Percentiles rank a stretch among this genome's conserved stretches.
Evolutionary conservation across 2,329 filamentous ascomycete species (phyloP).

Genomic region (Nigrospora sphaerica): DNA sequence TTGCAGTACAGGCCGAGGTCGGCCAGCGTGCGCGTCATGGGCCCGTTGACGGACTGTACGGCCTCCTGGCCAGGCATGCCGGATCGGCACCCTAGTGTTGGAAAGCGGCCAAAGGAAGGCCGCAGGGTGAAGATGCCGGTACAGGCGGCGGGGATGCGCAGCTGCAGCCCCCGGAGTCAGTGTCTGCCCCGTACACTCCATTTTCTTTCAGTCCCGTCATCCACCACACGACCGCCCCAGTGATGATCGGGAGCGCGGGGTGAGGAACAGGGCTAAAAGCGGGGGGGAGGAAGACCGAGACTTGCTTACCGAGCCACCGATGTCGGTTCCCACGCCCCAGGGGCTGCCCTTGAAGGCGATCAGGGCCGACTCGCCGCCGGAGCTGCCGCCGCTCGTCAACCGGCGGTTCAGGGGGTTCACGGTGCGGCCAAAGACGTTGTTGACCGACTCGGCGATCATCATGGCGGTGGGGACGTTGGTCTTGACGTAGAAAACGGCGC

Average conservation of each 20-base stretch:
- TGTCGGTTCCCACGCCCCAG: conserved; percentile 38
- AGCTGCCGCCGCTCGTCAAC: conserved; percentile 57
- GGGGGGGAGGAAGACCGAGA: no score
- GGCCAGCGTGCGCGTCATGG: conserved; percentile 47
- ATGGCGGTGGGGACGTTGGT: conserved; percentile 55
- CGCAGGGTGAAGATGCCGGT: conserved; percentile 20
- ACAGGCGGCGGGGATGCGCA: conserved; percentile 24
- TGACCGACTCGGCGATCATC: conserved; percentile 63
- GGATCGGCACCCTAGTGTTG: conserved; percentile 43
- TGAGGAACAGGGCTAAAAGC: no score
- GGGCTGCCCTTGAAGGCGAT: conserved; percentile 51
- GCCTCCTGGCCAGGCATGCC: conserved; percentile 60
- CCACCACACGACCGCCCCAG: no score
- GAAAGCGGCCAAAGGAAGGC: conserved; percentile 50
- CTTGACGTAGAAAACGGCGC: conserved; percentile 50
- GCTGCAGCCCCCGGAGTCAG: not conserved
- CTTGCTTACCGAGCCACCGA: conserved; percentile 16
- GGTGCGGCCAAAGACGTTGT: conserved; percentile 57
- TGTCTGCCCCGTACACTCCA: no score
- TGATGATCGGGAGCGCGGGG: no score
- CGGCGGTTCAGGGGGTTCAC: conserved; percentile 53
- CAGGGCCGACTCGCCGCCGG: conserved; percentile 60
- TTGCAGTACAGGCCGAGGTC: conserved; percentile 50
- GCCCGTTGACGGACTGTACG: conserved; percentile 56
- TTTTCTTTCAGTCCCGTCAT: no score